Evolutionary conservation across 2,329 filamentous ascomycete genomes (phyloP).

Genomic region (Aspergillus melleus): DNA sequence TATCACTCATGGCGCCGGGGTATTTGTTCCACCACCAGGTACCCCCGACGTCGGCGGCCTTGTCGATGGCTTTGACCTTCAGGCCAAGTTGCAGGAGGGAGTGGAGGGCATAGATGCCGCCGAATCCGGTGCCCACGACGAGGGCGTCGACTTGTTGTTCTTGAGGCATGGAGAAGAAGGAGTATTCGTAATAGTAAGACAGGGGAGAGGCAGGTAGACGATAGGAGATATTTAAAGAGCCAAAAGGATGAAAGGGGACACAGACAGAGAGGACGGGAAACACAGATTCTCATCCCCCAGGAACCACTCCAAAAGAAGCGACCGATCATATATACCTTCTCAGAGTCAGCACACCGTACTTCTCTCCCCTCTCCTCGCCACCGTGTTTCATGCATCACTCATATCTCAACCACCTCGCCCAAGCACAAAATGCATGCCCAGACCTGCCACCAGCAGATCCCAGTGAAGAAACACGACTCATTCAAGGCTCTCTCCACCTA

Average conservation of each 20-base stretch:
- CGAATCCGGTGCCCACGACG: conserved; percentile 44
- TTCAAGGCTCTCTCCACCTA: neutral
- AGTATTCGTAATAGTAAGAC: neutral
- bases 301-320: too few species aligned
- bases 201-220: too few species aligned
- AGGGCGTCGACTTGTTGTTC: conserved; percentile 34
- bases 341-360: too few species aligned
- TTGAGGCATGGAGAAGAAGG: neutral
- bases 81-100: conserved; percentile 39
- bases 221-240: neutral
- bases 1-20: conserved; percentile 47
- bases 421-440: too few species aligned
- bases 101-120: conserved; percentile 39
- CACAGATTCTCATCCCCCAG: too few species aligned
- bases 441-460: too few species aligned
- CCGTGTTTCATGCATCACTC: too few species aligned
- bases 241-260: neutral
- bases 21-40: conserved; percentile 50
- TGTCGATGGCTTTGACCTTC: conserved; percentile 41
- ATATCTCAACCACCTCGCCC: too few species aligned
- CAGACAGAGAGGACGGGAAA: neutral
- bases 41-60: conserved; percentile 41
- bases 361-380: too few species aligned
- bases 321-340: too few species aligned
- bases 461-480: neutral